phyloP scores from a whole-genome alignment of 106 monocot genomes.

The Phalaenopsis equestris region DNA sequence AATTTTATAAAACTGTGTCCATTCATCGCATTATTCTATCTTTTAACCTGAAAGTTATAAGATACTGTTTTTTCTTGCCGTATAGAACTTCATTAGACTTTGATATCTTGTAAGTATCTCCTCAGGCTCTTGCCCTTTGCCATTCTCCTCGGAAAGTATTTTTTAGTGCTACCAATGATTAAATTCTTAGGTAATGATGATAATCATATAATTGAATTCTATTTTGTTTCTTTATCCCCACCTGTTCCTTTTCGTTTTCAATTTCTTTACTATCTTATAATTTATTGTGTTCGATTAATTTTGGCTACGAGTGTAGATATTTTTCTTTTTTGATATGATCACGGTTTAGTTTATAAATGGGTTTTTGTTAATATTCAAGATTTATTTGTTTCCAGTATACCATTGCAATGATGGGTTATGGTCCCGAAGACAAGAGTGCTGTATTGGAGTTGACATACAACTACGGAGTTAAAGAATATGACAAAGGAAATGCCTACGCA shows the following conservation, averaged over 20 bases:
- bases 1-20: too few relatives aligned
- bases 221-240: too few relatives aligned
- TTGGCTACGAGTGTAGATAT: neutral
- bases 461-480: slow-evolving; percentile 80
- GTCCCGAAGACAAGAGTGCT: slow-evolving; percentile 91
- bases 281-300: neutral
- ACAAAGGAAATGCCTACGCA: slow-evolving; percentile 89
- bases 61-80: too few relatives aligned
- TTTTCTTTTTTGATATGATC: neutral
- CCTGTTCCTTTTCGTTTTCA: neutral
- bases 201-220: too few relatives aligned
- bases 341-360: neutral
- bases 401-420: slow-evolving; percentile 97
- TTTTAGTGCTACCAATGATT: neutral
- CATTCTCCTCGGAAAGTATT: too few relatives aligned
- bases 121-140: too few relatives aligned
- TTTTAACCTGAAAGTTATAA: too few relatives aligned
- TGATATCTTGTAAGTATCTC: too few relatives aligned
- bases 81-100: too few relatives aligned
- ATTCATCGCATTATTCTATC: too few relatives aligned
- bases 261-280: neutral
- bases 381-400: slow-evolving; percentile 51
- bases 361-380: neutral
- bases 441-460: slow-evolving; percentile 97
- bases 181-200: neutral